Conservation (phyloP, 1,139 yeast species). For the Meyerozyma elateridarum region DNA sequence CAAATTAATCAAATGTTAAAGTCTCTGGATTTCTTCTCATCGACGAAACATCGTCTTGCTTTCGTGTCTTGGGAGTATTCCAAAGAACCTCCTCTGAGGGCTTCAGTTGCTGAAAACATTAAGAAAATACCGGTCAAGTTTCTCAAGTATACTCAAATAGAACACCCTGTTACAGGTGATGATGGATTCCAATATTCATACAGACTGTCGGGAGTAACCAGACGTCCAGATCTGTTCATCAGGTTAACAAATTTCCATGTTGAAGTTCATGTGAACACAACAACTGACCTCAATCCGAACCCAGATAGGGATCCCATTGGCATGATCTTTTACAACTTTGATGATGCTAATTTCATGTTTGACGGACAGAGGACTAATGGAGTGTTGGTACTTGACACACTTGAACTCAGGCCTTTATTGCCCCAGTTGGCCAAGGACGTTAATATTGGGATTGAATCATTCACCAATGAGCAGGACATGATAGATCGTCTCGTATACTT, state of each 20-base stretch:
- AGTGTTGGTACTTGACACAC: not conserved
- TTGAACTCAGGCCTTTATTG: not conserved
- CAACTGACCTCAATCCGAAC: constrained; percentile 51
- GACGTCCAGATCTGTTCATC: constrained; percentile 43
- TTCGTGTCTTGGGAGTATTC: constrained; percentile 31
- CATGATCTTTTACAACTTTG: constrained; percentile 60
- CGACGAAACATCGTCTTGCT: no score
- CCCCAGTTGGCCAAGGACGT: constrained; percentile 2
- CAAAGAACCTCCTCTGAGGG: constrained; percentile 24
- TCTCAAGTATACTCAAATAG: constrained; percentile 52
- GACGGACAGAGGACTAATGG: constrained; percentile 9
- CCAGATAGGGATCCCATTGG: constrained; percentile 57
- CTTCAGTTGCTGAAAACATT: constrained; percentile 17
- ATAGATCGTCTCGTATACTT: constrained; percentile 49
- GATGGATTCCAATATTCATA: constrained; percentile 32
- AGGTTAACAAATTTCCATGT: constrained; percentile 51
- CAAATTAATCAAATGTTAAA: not conserved
- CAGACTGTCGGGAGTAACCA: constrained; percentile 25
- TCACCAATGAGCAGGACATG: constrained; percentile 52
- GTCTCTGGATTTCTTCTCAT: not conserved
- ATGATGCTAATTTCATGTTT: constrained; percentile 38
- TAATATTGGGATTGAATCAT: constrained; percentile 25
- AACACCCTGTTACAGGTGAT: constrained; percentile 38
- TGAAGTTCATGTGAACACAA: constrained; percentile 64
- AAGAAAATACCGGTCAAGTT: constrained; percentile 16